Evolutionary conservation across 305 asterid genomes (phyloP).

Genomic region (Solanum hybrid): DNA sequence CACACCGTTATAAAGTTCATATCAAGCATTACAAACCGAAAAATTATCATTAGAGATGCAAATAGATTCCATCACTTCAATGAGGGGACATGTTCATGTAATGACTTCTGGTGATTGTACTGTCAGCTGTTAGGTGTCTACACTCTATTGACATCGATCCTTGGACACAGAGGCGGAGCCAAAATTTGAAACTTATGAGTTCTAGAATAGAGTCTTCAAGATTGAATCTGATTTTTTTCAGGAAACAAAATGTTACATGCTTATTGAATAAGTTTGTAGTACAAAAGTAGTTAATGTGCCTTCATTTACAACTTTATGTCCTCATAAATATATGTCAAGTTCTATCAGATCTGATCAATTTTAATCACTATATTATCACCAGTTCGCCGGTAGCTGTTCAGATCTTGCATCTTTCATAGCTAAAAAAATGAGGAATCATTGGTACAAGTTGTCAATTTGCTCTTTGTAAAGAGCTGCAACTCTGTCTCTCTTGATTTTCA

Average conservation of each 20-base stretch:
- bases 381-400: not conserved
- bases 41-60: slow-evolving; percentile 53
- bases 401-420: not conserved
- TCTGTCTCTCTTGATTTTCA: slow-evolving; percentile 78
- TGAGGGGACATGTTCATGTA: slow-evolving; percentile 50
- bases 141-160: not conserved
- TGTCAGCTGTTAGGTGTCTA: not conserved
- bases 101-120: slow-evolving; percentile 11
- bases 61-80: slow-evolving; percentile 61
- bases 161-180: not conserved
- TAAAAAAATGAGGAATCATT: slow-evolving; percentile 10
- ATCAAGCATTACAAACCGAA: slow-evolving; percentile 33
- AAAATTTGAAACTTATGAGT: not conserved
- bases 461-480: slow-evolving; percentile 52
- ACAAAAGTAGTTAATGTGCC: not conserved
- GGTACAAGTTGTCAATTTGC: slow-evolving; percentile 56
- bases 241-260: not conserved
- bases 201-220: not conserved
- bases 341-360: not conserved
- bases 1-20: slow-evolving; percentile 52
- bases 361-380: not conserved
- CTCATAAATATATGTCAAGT: not conserved
- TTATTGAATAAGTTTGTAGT: not conserved
- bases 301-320: not conserved
- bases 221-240: not conserved